Evolutionary conservation across 768 basidiomycete species (phyloP).

Genomic region (Coprinopsis cinerea): DNA sequence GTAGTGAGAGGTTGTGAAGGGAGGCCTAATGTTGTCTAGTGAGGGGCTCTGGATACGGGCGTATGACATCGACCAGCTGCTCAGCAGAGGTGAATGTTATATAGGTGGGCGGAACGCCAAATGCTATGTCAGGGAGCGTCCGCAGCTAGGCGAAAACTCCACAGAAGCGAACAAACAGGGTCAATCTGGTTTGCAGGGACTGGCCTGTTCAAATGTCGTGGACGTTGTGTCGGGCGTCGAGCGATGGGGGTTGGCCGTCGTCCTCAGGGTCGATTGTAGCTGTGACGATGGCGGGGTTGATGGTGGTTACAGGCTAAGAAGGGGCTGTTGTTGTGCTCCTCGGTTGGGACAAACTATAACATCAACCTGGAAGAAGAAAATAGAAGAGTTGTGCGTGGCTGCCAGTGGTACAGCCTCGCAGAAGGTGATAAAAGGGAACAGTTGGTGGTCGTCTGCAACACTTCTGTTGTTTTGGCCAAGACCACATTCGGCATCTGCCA

Average conservation of each 20-base stretch:
- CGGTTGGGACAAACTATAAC: too few species aligned
- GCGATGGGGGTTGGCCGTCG: too few species aligned
- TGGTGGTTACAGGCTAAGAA: too few species aligned
- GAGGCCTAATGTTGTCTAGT: neutral
- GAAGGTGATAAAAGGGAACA: neutral
- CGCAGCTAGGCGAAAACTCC: neutral
- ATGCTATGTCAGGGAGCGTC: neutral
- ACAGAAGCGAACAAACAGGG: too few species aligned
- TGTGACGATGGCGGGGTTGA: too few species aligned
- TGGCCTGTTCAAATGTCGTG: neutral
- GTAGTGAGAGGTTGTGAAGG: too few species aligned
- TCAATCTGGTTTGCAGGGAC: too few species aligned
- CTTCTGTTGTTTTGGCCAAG: neutral
- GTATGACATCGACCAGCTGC: slow-evolving; percentile 11
- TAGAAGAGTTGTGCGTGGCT: neutral
- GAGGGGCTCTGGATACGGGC: slow-evolving; percentile 3
- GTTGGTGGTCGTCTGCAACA: neutral
- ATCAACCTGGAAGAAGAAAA: neutral
- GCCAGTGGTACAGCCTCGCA: neutral
- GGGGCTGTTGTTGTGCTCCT: too few species aligned
- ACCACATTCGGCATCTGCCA: neutral
- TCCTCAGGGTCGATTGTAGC: too few species aligned
- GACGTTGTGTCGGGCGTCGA: neutral
- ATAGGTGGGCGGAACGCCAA: too few species aligned
- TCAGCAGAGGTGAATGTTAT: neutral